Conservation (phyloP, 495 filamentous ascomycete genomes). For the Melanomma pulvis-pyrius region DNA sequence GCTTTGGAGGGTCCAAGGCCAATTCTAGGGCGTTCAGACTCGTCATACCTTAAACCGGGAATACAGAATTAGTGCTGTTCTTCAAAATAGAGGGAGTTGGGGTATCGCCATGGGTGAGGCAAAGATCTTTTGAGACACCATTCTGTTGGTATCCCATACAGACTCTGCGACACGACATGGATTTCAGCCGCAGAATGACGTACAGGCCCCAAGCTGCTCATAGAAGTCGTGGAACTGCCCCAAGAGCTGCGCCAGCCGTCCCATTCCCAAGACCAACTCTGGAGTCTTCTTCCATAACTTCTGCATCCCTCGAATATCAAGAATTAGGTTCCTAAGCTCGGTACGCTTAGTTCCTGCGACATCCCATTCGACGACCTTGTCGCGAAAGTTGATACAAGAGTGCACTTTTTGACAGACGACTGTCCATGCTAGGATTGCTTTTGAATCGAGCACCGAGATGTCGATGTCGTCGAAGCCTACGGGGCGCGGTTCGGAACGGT, state of each 20-base stretch:
- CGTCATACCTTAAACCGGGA: too few relatives aligned
- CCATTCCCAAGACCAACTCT: neutral
- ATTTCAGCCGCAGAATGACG: neutral
- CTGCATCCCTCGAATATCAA: neutral
- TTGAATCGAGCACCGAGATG: neutral
- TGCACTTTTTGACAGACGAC: neutral
- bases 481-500: neutral
- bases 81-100: too few relatives aligned
- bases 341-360: neutral
- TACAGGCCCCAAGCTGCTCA: neutral
- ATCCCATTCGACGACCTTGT: neutral
- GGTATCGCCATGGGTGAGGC: too few relatives aligned
- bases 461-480: neutral
- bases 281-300: neutral
- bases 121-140: neutral
- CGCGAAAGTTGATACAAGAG: neutral
- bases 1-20: too few relatives aligned
- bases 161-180: neutral
- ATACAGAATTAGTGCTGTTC: too few relatives aligned
- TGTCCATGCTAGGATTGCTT: neutral
- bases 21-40: too few relatives aligned
- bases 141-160: neutral
- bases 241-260: neutral
- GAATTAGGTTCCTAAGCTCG: neutral
- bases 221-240: neutral